Evolutionary conservation across 2,329 filamentous ascomycete species (phyloP).

Genomic region (Calonectria pteridis): DNA sequence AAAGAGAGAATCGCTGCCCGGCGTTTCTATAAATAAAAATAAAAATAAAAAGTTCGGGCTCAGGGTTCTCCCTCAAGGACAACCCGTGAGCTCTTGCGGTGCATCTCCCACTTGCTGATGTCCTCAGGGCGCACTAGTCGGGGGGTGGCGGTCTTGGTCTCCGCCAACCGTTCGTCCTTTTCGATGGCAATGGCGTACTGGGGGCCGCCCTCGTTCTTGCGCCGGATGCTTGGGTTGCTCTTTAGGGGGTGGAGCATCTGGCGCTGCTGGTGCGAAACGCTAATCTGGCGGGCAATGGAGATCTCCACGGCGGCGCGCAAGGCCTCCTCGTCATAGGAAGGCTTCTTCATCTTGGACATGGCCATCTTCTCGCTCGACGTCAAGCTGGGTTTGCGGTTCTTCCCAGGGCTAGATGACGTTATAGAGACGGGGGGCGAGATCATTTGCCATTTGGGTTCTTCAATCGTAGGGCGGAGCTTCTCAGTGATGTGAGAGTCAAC

Average conservation of each 20-base stretch:
- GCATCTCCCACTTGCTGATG: constrained; percentile 55
- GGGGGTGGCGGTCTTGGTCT: constrained; percentile 59
- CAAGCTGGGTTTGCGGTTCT: constrained; percentile 28
- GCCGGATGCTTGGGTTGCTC: constrained; percentile 46
- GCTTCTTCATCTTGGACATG: constrained; percentile 22
- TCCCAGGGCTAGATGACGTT: constrained; percentile 41
- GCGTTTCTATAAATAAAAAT: background rate
- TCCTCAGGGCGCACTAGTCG: constrained; percentile 57
- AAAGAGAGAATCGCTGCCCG: background rate
- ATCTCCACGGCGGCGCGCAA: constrained; percentile 71
- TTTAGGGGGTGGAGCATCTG: constrained; percentile 69
- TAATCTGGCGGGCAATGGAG: constrained; percentile 77
- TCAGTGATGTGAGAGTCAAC: constrained; percentile 44
- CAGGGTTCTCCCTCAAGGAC: constrained; percentile 58
- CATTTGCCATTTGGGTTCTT: constrained; percentile 63
- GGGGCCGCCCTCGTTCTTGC: constrained; percentile 28
- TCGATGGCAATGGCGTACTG: constrained; percentile 36
- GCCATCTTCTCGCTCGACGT: constrained; percentile 42
- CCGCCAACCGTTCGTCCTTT: constrained; percentile 47
- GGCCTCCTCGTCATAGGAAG: constrained; percentile 42
- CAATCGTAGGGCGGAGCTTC: constrained; percentile 51
- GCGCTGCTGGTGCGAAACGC: constrained; percentile 72
- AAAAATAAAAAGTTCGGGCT: background rate
- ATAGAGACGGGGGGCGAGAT: constrained; percentile 55
- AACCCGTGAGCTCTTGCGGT: constrained; percentile 63